Base-by-base conservation (phyloP, 116 monocot species). In the Dioscorea cayenensis region DNA sequence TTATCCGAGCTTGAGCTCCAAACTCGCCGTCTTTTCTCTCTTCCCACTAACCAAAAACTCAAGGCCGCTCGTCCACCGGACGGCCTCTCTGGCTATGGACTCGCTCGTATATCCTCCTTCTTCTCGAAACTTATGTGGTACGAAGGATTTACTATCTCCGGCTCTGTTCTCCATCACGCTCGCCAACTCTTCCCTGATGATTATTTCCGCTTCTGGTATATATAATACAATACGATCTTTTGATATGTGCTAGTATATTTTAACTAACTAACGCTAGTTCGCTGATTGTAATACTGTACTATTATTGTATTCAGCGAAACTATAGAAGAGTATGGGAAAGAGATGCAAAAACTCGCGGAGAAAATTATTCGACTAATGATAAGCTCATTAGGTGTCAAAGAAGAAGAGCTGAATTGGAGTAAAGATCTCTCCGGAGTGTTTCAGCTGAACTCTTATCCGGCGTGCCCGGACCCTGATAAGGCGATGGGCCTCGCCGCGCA, bases 101-200 rank as follows among this genome's bases (percentile, higher is more conserved):
- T 82, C 19, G 82, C 84, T 36, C 87, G 84, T 18, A 85, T 96
- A 70, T 90, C 96, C 11, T 79, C 92, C 28, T 85, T 90, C 86
- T 92, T 90, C 83, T 73, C 82, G 63, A 96, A 96, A 85, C 66
- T 75, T 51, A 85, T 96, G 86, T 96, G 96, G 96, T 96, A 86
- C 7, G 96, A 96, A 66, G 96, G 96, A 9, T 96, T 90, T 77
- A 89, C 90, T 78, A 82, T 96, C 65, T 63, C 72, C 23, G 90
- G 82, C 52, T 78, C 85, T 25, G 84, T 86, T 5, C 64, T 71
- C 14, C 70, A 78, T 10, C 80, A 87, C 21, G 85, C 90, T 28
- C 71, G 72, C 21, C 72, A 73, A 28, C 87, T 96, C 66, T 86
- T 85, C 80, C 96, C 92, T 3, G n/a, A 80, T 12, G 84, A 84